A percentile compares a stretch with the other conserved stretches of the same genome.
Evolutionary conservation across 306 rosid genomes (phyloP).

Genomic region (Glycine tomentella): DNA sequence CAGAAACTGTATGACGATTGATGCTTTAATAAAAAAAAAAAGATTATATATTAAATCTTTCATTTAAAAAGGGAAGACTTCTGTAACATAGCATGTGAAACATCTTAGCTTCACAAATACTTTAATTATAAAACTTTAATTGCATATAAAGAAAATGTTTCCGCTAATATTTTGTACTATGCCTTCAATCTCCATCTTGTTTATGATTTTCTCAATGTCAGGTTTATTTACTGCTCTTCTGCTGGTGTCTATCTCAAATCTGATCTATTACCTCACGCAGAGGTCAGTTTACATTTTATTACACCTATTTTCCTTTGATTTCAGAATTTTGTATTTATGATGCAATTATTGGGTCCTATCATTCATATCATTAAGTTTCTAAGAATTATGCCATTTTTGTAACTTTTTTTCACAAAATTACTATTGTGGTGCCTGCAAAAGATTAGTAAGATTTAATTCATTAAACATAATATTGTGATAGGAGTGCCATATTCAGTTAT

Average conservation of each 20-base stretch:
- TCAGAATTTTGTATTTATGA: no score
- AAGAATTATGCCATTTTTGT: neutral
- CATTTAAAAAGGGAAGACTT: neutral
- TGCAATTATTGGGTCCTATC: neutral
- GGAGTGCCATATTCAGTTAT: neutral
- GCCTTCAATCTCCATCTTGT: neutral
- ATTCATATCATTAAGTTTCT: neutral
- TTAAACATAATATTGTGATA: neutral
- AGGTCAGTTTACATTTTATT: constrained; percentile 62
- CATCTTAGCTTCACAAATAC: neutral
- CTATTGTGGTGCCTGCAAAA: neutral
- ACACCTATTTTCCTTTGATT: constrained; percentile 5
- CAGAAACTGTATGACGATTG: constrained; percentile 15
- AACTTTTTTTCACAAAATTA: neutral
- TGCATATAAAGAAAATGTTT: neutral
- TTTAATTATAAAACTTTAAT: neutral
- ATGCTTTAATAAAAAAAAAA: neutral
- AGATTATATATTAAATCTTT: neutral
- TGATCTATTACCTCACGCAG: constrained; percentile 83
- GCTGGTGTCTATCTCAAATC: constrained; percentile 98
- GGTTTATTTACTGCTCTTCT: constrained; percentile 98
- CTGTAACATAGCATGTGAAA: constrained; percentile 7
- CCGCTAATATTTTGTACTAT: neutral
- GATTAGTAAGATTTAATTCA: neutral
- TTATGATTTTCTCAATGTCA: constrained; percentile 48